Evolutionary conservation across 345 rosid species (phyloP).

Genomic region (Hibiscus syriacus): DNA sequence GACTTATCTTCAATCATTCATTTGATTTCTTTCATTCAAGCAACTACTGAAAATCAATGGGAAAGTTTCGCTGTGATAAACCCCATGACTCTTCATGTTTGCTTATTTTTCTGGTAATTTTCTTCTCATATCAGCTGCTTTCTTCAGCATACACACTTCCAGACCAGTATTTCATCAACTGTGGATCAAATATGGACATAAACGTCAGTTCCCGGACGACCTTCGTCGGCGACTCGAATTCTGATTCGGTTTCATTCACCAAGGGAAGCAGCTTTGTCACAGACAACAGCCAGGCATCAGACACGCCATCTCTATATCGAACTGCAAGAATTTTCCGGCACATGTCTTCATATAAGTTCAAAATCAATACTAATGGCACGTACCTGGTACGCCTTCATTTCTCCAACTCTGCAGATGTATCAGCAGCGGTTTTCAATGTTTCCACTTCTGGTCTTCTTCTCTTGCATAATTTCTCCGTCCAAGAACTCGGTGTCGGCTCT

Average conservation of each 20-base stretch:
- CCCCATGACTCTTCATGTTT: neutral
- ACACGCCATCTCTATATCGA: neutral
- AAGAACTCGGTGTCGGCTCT: constrained; percentile 1
- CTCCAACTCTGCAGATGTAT: constrained; percentile 26
- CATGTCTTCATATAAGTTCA: constrained; percentile 27
- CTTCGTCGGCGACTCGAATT: constrained; percentile 30
- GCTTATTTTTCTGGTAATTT: constrained; percentile 11
- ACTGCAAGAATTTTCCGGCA: constrained; percentile 8
- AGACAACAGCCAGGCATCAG: neutral
- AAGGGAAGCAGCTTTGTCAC: neutral
- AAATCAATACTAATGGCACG: constrained; percentile 16
- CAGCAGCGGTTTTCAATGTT: constrained; percentile 30
- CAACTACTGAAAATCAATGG: constrained; percentile 8
- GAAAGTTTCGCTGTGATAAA: neutral
- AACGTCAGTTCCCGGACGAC: neutral
- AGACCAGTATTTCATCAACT: constrained; percentile 39
- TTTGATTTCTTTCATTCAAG: neutral
- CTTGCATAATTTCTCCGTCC: constrained; percentile 21
- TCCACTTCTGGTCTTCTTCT: constrained; percentile 25
- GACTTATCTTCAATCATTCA: neutral
- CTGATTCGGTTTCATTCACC: constrained; percentile 18
- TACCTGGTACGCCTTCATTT: constrained; percentile 45
- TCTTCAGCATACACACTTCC: constrained; percentile 27
- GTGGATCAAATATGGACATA: constrained; percentile 30
- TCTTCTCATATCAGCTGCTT: neutral